phyloP scores from a whole-genome alignment of 495 filamentous ascomycete genomes.

The Zalerion maritima region DNA sequence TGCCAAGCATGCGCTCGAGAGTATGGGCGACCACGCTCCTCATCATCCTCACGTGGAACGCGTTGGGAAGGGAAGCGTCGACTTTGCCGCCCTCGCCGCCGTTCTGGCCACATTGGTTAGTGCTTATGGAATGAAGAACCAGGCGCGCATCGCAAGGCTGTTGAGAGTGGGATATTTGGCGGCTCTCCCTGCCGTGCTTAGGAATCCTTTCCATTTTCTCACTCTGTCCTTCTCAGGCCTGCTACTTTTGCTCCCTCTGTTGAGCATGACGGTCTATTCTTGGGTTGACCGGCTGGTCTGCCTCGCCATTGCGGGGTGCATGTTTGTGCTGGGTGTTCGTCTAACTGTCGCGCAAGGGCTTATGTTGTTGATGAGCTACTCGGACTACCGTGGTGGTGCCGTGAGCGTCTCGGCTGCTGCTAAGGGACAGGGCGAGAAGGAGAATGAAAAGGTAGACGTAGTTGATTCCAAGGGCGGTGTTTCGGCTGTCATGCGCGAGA shows the following conservation, averaged over 20 bases:
- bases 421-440: slow-evolving; percentile 1
- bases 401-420: slow-evolving; percentile 3
- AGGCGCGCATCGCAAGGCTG: slow-evolving; percentile 75
- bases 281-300: slow-evolving; percentile 76
- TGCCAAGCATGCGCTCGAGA: slow-evolving; percentile 68
- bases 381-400: slow-evolving; percentile 21
- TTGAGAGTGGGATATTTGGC: slow-evolving; percentile 72
- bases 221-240: slow-evolving; percentile 72
- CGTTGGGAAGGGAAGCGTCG: slow-evolving; percentile 58
- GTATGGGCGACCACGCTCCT: slow-evolving; percentile 36
- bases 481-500: slow-evolving; percentile 63
- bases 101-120: slow-evolving; percentile 78
- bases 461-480: slow-evolving; percentile 37
- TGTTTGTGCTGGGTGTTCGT: slow-evolving; percentile 73
- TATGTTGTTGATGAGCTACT: slow-evolving; percentile 91
- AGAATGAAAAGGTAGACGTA: slow-evolving; percentile 5
- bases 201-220: slow-evolving; percentile 87
- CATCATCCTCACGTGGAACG: slow-evolving; percentile 58
- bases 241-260: slow-evolving; percentile 69
- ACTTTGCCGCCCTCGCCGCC: slow-evolving; percentile 72
- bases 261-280: slow-evolving; percentile 57
- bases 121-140: slow-evolving; percentile 77
- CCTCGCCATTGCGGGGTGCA: slow-evolving; percentile 59
- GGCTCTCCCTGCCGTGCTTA: slow-evolving; percentile 62
- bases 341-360: slow-evolving; percentile 73